Evolutionary conservation across 192 early-diverging fungal species (phyloP).

Genomic region (Coemansia sp.): DNA sequence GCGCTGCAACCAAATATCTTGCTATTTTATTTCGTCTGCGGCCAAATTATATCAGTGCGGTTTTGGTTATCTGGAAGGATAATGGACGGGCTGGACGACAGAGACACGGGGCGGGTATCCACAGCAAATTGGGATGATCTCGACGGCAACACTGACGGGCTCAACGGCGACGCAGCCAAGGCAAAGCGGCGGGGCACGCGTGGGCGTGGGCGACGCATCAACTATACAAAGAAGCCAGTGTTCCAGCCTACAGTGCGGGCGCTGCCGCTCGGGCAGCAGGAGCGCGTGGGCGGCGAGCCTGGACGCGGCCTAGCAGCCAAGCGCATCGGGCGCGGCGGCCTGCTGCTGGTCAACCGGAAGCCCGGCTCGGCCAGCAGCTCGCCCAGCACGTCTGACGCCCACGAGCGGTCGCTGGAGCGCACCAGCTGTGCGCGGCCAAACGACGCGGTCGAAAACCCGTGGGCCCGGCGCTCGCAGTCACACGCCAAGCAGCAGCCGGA

Average conservation of each 20-base stretch:
- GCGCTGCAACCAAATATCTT: too few relatives aligned
- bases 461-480: constrained; percentile 17
- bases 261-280: constrained; percentile 13
- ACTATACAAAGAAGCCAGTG: constrained; percentile 20
- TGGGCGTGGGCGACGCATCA: constrained; percentile 6
- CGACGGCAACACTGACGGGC: constrained; percentile 1
- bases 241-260: constrained; percentile 40
- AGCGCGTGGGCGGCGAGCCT: background rate
- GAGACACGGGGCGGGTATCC: constrained; percentile 1
- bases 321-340: background rate
- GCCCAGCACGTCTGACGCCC: background rate
- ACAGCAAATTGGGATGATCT: background rate
- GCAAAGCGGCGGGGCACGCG: constrained; percentile 7
- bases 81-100: constrained; percentile 7
- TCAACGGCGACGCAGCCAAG: background rate
- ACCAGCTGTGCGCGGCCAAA: background rate
- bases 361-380: background rate
- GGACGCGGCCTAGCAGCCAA: background rate
- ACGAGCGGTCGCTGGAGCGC: background rate
- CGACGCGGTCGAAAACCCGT: constrained; percentile 13
- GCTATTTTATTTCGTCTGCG: too few relatives aligned
- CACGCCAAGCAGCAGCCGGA: background rate
- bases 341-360: constrained; percentile 22
- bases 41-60: too few relatives aligned
- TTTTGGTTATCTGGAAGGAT: background rate